Evolutionary conservation across 208 protist species (phyloP), one percentile per base, ranked within the genome.

Genomic region (Leishmania tropica): DNA sequence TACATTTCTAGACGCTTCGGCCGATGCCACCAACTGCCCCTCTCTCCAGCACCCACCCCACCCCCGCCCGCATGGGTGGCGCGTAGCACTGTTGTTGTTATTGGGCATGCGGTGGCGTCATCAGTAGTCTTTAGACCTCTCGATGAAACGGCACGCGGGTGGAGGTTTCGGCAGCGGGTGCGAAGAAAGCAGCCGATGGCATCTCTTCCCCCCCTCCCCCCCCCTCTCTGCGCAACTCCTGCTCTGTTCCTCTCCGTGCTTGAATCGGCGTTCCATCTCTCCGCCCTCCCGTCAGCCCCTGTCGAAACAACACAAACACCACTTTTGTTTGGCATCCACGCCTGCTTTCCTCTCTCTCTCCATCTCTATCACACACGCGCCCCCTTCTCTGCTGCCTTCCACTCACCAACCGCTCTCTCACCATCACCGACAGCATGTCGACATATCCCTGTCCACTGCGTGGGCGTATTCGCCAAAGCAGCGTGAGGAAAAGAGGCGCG

Each of bases 211-310:
- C 31, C 76, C 8, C 62, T 64, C 58, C 11, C 28, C 11, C 67
- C 31, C 47, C 28, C 68, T 81, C 47, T 60, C 35, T 76, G 21
- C 56, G 21, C 21, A 11, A 54, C 40, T 28, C 45, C 62, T 73
- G 35, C 67, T 48, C 67, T 35, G 37, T 51, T 64, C 21, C 75
- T 19, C 68, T 58, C 28, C 28, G 11, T 42, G 10, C 42, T 31
- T 70, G 58, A 68, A 54, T 70, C 45, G 21, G 77, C 40, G 67
- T 21, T 70, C 72, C 51, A 17, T 13, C 73, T 67, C 62, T 71
- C 31, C n/a, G 47, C 40, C 53, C 67, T 75, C 48, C 37, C 72
- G 58, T 47, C 78, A 28, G 6, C 24, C 68, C 42, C 68, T 73
- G 7, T 13, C n/a, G 21, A 35, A 13, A 21, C 68, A 73, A 13